Conservation (phyloP, 441 rosid species). For the Jatropha podagrica region DNA sequence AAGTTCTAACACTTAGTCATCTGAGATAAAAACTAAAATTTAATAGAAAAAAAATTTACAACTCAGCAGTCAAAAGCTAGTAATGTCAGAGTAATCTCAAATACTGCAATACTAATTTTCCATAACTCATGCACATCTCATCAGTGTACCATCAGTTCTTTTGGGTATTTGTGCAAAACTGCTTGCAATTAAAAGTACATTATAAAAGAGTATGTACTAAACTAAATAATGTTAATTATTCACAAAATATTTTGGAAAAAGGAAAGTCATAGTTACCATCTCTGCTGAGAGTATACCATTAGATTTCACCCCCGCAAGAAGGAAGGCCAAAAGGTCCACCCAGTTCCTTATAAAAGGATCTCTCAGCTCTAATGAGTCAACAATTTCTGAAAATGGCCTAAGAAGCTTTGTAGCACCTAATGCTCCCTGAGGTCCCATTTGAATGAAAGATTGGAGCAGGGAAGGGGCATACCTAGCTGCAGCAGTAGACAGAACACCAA, state of each 20-base stretch:
- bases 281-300: constrained; percentile 97
- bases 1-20: background rate
- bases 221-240: background rate
- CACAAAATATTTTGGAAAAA: constrained; percentile 2
- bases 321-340: constrained; percentile 90
- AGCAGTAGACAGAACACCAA: constrained; percentile 84
- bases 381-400: constrained; percentile 79
- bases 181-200: background rate
- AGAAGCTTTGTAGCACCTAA: constrained; percentile 85
- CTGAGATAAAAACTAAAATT: background rate
- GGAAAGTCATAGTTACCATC: constrained; percentile 65
- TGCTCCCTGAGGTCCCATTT: constrained; percentile 93
- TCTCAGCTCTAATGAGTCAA: constrained; percentile 69
- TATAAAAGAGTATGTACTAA: background rate
- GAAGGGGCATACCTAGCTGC: constrained; percentile 93
- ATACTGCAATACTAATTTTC: background rate
- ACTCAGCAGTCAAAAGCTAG: background rate
- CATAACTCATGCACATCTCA: background rate
- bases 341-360: constrained; percentile 90
- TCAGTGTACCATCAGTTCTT: background rate
- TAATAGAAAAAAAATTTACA: background rate
- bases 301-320: constrained; percentile 98
- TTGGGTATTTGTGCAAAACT: background rate
- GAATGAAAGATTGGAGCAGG: constrained; percentile 63
- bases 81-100: background rate